phyloP scores from a whole-genome alignment of 2,329 filamentous ascomycete species.

The Colletotrichum sp. region DNA sequence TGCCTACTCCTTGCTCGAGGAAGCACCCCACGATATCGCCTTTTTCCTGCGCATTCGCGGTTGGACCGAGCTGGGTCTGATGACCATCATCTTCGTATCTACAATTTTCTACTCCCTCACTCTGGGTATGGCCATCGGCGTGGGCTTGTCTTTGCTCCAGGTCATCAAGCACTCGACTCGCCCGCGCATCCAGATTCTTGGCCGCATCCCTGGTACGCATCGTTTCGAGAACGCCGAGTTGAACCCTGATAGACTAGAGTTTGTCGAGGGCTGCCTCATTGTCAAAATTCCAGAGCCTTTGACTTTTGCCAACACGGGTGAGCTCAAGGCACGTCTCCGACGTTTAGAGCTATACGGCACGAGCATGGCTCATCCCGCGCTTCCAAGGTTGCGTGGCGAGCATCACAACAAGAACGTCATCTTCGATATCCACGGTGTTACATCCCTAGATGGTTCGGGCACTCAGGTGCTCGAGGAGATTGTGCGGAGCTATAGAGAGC shows the following conservation, averaged over 20 bases:
- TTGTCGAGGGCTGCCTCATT: constrained; percentile 90
- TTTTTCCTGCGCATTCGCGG: constrained; percentile 90
- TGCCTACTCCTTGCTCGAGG: constrained; percentile 92
- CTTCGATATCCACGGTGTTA: constrained; percentile 98
- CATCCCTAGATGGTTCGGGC: constrained; percentile 89
- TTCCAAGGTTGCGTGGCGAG: constrained; percentile 78
- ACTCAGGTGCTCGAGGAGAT: constrained; percentile 93
- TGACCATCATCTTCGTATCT: constrained; percentile 87
- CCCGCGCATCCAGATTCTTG: constrained; percentile 94
- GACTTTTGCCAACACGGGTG: constrained; percentile 96
- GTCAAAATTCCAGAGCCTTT: constrained; percentile 97
- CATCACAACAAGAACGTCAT: constrained; percentile 91
- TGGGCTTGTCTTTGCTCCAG: constrained; percentile 86
- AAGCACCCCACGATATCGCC: constrained; percentile 87
- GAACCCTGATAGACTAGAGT: constrained; percentile 77
- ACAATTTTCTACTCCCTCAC: constrained; percentile 97
- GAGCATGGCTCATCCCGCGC: constrained; percentile 79
- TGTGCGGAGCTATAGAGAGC: constrained; percentile 77
- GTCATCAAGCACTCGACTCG: constrained; percentile 91
- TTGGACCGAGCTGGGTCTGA: constrained; percentile 84
- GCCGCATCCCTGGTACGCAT: constrained; percentile 82
- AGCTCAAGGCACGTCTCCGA: constrained; percentile 82
- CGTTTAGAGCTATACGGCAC: constrained; percentile 93
- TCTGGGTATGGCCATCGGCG: constrained; percentile 90
- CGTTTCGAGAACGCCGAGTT: constrained; percentile 86